phyloP scores from a whole-genome alignment of 1,284 basidiomycete species.

The Porogramme epimiltina region DNA sequence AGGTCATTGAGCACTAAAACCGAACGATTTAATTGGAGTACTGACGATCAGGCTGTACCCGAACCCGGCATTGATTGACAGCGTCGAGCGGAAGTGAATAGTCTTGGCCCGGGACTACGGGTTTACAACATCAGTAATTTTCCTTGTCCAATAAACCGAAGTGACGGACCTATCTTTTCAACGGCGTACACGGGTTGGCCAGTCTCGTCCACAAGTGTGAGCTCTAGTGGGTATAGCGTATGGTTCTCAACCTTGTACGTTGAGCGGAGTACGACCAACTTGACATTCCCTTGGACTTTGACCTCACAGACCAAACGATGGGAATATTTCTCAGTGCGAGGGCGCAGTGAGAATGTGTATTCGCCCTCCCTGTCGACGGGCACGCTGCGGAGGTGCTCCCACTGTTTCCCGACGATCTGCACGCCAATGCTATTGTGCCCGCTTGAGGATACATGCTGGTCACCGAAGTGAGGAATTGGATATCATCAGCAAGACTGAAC shows the following conservation, averaged over 20 bases:
- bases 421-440: conserved; percentile 85
- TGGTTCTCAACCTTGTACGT: conserved; percentile 93
- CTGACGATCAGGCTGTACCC: conserved; percentile 92
- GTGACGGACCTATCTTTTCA: conserved; percentile 77
- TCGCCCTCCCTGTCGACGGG: conserved; percentile 96
- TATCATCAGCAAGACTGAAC: background rate
- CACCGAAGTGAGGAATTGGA: background rate
- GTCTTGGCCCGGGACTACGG: conserved; percentile 78
- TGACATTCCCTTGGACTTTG: conserved; percentile 90
- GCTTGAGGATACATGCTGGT: conserved; percentile 78
- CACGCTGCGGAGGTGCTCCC: conserved; percentile 90
- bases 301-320: conserved; percentile 92
- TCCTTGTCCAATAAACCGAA: too few species aligned
- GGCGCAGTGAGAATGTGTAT: conserved; percentile 85
- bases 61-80: conserved; percentile 82
- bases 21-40: background rate
- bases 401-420: conserved; percentile 84
- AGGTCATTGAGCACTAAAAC: conserved; percentile 4
- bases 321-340: conserved; percentile 73
- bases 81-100: conserved; percentile 93
- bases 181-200: conserved; percentile 83
- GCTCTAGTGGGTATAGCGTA: conserved; percentile 91
- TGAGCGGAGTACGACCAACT: conserved; percentile 93
- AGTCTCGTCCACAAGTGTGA: conserved; percentile 86
- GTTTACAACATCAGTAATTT: background rate